These are phyloP conservation scores for Aspergillus caelatus DNA, from an alignment of 2,329 filamentous ascomycete genomes.

Conservation along the genomic window DNA sequence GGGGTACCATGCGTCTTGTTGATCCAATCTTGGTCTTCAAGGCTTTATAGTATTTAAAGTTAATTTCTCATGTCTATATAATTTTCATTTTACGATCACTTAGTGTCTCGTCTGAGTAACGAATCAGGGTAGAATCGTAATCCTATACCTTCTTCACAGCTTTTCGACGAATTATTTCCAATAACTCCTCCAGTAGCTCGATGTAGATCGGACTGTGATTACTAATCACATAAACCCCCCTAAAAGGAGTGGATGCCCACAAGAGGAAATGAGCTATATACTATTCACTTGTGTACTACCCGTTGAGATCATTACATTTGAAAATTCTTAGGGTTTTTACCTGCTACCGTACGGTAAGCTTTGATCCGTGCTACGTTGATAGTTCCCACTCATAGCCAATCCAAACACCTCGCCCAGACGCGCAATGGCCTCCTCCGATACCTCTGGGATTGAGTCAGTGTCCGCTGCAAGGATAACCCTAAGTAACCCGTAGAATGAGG, in stretches of 20 bases:
- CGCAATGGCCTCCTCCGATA: conserved; percentile 65
- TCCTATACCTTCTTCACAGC: too few species aligned
- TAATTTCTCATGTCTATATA: too few species aligned
- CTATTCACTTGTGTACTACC: neutral
- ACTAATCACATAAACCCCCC: neutral
- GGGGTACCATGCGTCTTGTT: too few species aligned
- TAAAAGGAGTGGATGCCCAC: neutral
- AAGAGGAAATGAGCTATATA: neutral
- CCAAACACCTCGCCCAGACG: conserved; percentile 61
- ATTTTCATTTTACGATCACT: too few species aligned
- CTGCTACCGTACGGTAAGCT: conserved; percentile 39
- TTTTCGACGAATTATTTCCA: too few species aligned
- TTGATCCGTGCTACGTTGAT: conserved; percentile 33
- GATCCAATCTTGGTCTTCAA: too few species aligned
- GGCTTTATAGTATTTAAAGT: too few species aligned
- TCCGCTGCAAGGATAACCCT: neutral
- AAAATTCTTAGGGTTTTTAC: conserved; percentile 11
- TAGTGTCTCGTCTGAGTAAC: too few species aligned
- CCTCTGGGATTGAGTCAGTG: conserved; percentile 51
- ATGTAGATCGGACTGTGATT: neutral
- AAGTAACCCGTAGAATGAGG: neutral
- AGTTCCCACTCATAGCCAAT: conserved; percentile 35
- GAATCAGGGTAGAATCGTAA: too few species aligned
- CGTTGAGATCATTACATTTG: neutral
- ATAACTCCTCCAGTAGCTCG: too few species aligned